Conservation (phyloP, 2,329 filamentous ascomycete genomes). For the Penicillium capsulatum region DNA sequence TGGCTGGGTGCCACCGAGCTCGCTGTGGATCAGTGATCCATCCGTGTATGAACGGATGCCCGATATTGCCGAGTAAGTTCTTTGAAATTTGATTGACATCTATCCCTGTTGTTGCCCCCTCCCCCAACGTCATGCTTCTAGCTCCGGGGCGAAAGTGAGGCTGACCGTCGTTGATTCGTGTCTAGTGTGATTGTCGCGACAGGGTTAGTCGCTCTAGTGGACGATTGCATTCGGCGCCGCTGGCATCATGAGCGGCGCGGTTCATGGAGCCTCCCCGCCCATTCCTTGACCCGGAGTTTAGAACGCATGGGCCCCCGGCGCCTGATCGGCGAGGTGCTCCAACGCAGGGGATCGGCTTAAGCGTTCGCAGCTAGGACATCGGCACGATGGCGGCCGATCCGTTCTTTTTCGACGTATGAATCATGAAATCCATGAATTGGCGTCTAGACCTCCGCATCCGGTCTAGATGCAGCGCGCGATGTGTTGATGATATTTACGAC, state of each 20-base stretch:
- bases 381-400: neutral
- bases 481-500: slow-evolving; percentile 3
- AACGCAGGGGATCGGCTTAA: slow-evolving; percentile 45
- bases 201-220: slow-evolving; percentile 81
- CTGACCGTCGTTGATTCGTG: slow-evolving; percentile 6
- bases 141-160: slow-evolving; percentile 3
- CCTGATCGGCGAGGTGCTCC: slow-evolving; percentile 61
- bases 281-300: slow-evolving; percentile 53
- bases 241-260: slow-evolving; percentile 60
- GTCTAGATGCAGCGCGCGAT: slow-evolving; percentile 1
- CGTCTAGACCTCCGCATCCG: slow-evolving; percentile 1
- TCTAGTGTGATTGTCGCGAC: slow-evolving; percentile 78
- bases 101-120: neutral
- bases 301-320: slow-evolving; percentile 60
- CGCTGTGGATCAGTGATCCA: slow-evolving; percentile 82
- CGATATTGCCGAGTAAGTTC: slow-evolving; percentile 83
- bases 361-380: neutral
- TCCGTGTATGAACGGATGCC: slow-evolving; percentile 64
- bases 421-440: slow-evolving; percentile 10
- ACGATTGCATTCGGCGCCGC: slow-evolving; percentile 80
- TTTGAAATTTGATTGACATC: neutral
- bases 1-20: slow-evolving; percentile 85
- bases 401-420: slow-evolving; percentile 5
- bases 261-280: slow-evolving; percentile 51
- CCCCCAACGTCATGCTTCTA: neutral